These are phyloP conservation scores for Chlamydomonas incerta DNA, from an alignment of 139 green algal genomes.

Conservation along the genomic window DNA sequence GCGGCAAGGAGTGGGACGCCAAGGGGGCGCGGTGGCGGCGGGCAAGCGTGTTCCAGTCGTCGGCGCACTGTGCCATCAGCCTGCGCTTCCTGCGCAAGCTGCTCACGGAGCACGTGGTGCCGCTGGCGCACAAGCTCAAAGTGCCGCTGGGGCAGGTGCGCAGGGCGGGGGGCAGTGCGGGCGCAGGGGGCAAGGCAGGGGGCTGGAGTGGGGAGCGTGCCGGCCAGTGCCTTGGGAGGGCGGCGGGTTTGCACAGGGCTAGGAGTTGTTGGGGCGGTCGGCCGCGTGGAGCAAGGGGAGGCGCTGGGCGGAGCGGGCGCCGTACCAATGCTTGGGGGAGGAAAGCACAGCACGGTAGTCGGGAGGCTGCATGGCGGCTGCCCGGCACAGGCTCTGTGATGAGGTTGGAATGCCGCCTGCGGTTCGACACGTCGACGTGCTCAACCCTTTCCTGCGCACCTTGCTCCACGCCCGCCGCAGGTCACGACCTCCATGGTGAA, in stretches of 20 bases:
- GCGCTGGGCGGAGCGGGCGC: too few species aligned
- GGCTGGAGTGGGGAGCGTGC: too few species aligned
- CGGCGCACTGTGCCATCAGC: conserved; percentile 34
- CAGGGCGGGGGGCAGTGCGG: too few species aligned
- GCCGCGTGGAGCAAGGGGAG: too few species aligned
- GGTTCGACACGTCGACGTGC: too few species aligned
- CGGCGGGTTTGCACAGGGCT: too few species aligned
- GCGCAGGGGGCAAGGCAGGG: too few species aligned
- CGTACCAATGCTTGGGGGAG: too few species aligned
- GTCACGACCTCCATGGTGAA: conserved; percentile 23
- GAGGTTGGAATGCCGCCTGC: background rate
- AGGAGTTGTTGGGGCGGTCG: too few species aligned
- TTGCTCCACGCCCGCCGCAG: background rate
- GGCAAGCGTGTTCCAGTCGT: conserved; percentile 19
- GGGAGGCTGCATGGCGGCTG: background rate
- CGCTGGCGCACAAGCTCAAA: conserved; percentile 6
- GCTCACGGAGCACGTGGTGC: conserved; percentile 31
- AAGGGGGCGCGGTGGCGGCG: conserved; percentile 33
- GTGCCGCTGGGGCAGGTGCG: conserved; percentile 5
- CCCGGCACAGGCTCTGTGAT: background rate
- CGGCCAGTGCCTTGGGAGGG: too few species aligned
- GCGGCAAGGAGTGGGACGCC: conserved; percentile 45
- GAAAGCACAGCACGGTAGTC: too few species aligned
- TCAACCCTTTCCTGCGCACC: background rate
- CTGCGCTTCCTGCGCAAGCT: conserved; percentile 33